These are phyloP conservation scores for Trifolium dubium DNA, from an alignment of 306 rosid genomes.

Conservation along the genomic window DNA sequence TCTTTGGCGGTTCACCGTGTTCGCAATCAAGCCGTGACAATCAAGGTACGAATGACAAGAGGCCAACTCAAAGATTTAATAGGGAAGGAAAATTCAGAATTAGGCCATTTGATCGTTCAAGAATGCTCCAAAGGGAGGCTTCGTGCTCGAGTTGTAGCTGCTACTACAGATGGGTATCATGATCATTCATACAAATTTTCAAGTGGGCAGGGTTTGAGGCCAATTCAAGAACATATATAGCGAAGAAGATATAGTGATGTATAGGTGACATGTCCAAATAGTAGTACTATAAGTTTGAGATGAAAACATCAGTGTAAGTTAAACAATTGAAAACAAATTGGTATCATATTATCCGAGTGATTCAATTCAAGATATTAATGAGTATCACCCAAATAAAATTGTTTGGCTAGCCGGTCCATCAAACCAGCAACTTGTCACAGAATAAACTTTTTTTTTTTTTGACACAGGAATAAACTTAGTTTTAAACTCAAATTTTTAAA, in stretches of 20 bases:
- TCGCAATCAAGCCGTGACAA: constrained; percentile 38
- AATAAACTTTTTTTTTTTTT: too few relatives aligned
- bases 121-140: constrained; percentile 52
- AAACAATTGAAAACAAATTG: not conserved
- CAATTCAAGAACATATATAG: constrained; percentile 45
- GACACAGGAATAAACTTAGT: too few relatives aligned
- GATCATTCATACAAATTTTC: constrained; percentile 16
- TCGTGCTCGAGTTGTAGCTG: constrained; percentile 34
- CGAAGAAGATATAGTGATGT: not conserved
- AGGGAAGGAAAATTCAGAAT: constrained; percentile 33
- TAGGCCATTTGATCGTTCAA: constrained; percentile 45
- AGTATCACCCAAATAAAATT: too few relatives aligned
- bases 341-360: too few relatives aligned
- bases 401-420: too few relatives aligned
- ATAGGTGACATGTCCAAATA: not conserved
- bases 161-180: not conserved
- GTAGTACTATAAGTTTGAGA: not conserved
- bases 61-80: constrained; percentile 47
- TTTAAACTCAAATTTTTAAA: too few relatives aligned
- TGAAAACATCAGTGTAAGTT: too few relatives aligned
- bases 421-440: too few relatives aligned
- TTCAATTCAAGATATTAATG: too few relatives aligned
- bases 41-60: constrained; percentile 50
- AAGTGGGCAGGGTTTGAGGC: constrained; percentile 20
- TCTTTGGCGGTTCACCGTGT: constrained; percentile 6